Conservation (phyloP, 2,329 filamentous ascomycete genomes). For the Penicillium glabrum region DNA sequence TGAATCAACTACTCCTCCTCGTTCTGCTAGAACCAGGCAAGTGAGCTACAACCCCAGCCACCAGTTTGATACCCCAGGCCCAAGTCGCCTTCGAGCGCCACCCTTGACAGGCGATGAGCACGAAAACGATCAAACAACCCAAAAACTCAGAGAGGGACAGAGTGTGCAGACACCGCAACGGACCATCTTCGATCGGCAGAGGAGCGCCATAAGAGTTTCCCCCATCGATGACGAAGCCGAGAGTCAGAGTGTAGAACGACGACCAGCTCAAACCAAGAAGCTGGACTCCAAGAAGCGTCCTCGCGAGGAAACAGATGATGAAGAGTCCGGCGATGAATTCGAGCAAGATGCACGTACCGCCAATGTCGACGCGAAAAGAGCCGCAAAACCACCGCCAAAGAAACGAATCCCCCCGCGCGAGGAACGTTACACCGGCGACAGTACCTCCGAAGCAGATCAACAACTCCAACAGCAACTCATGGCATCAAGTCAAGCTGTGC, state of each 20-base stretch:
- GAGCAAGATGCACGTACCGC: conserved; percentile 38
- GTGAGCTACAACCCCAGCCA: conserved; percentile 14
- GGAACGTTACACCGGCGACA: background rate
- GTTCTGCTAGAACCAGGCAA: conserved; percentile 17
- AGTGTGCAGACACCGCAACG: conserved; percentile 2
- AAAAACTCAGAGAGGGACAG: background rate
- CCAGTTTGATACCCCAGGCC: background rate
- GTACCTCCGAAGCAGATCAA: conserved; percentile 8
- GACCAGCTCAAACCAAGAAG: background rate
- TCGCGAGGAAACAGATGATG: conserved; percentile 16
- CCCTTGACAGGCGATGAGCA: background rate
- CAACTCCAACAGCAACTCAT: conserved; percentile 7
- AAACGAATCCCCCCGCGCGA: background rate
- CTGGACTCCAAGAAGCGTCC: conserved; percentile 16
- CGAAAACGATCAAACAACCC: background rate
- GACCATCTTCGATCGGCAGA: conserved; percentile 39
- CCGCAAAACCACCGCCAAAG: conserved; percentile 25
- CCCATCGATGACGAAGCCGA: conserved; percentile 31
- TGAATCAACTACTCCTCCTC: conserved; percentile 17
- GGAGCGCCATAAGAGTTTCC: conserved; percentile 33
- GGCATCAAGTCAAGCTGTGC: background rate
- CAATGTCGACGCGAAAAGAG: conserved; percentile 35
- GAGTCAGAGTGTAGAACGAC: conserved; percentile 14
- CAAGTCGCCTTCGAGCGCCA: background rate
- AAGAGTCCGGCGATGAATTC: conserved; percentile 47